phyloP scores from a whole-genome alignment of 805 yeast species.

The Candida quercuum region DNA sequence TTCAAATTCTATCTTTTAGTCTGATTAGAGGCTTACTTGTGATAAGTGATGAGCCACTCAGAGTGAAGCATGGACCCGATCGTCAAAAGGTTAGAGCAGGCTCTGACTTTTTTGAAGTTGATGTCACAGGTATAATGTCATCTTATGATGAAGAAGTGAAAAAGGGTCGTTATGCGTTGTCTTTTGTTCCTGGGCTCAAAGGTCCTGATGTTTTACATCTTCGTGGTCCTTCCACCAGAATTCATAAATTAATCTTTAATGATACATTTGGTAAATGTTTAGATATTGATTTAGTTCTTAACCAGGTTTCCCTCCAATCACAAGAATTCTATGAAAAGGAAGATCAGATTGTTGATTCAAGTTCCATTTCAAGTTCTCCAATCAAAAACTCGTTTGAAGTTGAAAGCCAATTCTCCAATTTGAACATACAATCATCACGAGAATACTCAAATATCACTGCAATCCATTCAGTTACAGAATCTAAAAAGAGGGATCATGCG shows the following conservation, averaged over 20 bases:
- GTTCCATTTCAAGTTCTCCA: background rate
- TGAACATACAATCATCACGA: conserved; percentile 2
- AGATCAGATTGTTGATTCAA: conserved; percentile 1
- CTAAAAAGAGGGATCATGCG: conserved; percentile 3
- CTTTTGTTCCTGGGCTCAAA: conserved; percentile 12
- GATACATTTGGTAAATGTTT: conserved; percentile 12
- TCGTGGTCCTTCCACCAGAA: background rate
- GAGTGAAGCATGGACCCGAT: too few species aligned
- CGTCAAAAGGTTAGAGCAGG: conserved; percentile 7
- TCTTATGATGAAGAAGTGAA: background rate
- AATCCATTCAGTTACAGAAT: conserved; percentile 2
- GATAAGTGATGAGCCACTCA: conserved; percentile 8
- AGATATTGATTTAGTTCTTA: conserved; percentile 11
- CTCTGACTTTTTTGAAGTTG: conserved; percentile 18
- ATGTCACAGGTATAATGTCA: conserved; percentile 17
- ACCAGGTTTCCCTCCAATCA: background rate
- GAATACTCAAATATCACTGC: background rate
- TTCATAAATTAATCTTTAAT: conserved; percentile 5
- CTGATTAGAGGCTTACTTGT: conserved; percentile 6
- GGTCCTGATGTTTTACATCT: background rate
- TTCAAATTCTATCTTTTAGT: conserved; percentile 10
- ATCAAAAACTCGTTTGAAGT: background rate
- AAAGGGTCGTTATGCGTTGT: conserved; percentile 7
- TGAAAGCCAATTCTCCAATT: conserved; percentile 1
- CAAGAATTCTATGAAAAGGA: background rate